A percentile compares a stretch with the other conserved stretches of the same genome.
phyloP scores from a whole-genome alignment of 257 asterid species.

The Solanum rostratum region DNA sequence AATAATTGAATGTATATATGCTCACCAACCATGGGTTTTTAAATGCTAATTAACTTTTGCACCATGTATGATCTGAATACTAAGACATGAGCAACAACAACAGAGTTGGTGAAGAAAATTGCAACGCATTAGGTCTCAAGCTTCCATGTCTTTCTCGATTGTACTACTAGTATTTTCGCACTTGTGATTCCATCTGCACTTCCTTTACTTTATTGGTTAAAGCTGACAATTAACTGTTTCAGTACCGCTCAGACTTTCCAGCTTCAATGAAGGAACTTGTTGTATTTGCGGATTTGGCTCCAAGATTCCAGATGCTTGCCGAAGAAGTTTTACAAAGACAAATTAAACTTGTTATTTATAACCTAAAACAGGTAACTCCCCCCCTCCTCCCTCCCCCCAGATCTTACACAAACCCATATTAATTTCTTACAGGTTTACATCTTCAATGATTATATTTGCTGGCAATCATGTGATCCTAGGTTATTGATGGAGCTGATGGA shows the following conservation, averaged over 20 bases:
- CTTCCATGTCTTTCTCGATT: background rate
- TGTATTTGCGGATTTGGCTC: slow-evolving; percentile 88
- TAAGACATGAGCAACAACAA: background rate
- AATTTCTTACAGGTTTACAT: background rate
- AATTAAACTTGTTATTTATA: slow-evolving; percentile 56
- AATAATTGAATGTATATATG: background rate
- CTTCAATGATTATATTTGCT: background rate
- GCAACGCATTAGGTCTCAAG: background rate
- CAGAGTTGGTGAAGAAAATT: background rate
- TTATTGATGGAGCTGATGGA: slow-evolving; percentile 88
- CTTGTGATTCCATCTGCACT: background rate
- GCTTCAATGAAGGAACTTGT: slow-evolving; percentile 59
- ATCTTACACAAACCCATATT: background rate
- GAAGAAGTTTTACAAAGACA: slow-evolving; percentile 76
- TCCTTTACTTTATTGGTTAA: background rate
- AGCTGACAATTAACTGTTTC: slow-evolving; percentile 22
- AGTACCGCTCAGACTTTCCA: slow-evolving; percentile 91
- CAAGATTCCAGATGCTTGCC: slow-evolving; percentile 74
- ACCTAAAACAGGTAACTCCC: slow-evolving; percentile 57
- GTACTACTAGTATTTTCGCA: background rate
- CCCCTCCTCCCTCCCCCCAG: too few species aligned
- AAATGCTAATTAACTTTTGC: background rate
- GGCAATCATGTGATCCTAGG: slow-evolving; percentile 31
- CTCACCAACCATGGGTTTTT: background rate
- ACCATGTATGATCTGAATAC: background rate